These are phyloP conservation scores for Clarkia xantiana DNA, from an alignment of 345 rosid genomes.

Conservation along the genomic window DNA sequence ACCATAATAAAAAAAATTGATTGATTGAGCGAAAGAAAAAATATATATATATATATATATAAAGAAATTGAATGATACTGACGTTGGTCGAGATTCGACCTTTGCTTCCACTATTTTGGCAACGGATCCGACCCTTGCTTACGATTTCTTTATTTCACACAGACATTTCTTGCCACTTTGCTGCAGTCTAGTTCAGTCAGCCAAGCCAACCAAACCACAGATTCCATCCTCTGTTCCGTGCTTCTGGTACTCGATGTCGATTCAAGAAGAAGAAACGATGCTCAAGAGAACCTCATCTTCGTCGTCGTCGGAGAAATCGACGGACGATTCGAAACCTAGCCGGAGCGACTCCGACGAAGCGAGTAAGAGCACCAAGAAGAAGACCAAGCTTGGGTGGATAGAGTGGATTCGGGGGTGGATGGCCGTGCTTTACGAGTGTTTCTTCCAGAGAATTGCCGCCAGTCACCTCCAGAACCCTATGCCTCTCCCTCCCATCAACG, in stretches of 20 bases:
- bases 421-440: conserved; percentile 48
- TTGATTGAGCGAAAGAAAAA: too few relatives aligned
- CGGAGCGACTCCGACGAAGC: not conserved
- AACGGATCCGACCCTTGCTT: too few relatives aligned
- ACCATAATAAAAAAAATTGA: too few relatives aligned
- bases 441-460: conserved; percentile 76
- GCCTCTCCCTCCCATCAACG: conserved; percentile 63
- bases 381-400: conserved; percentile 74
- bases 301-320: conserved; percentile 1
- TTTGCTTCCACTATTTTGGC: too few relatives aligned
- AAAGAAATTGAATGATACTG: too few relatives aligned
- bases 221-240: too few relatives aligned
- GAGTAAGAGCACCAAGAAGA: conserved; percentile 15
- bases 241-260: too few relatives aligned
- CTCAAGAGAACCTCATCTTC: not conserved
- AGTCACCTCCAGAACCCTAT: conserved; percentile 71
- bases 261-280: not conserved
- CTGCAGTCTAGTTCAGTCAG: too few relatives aligned
- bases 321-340: conserved; percentile 1
- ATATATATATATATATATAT: too few relatives aligned
- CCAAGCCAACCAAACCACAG: not conserved
- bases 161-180: too few relatives aligned
- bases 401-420: conserved; percentile 93
- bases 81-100: too few relatives aligned
- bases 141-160: too few relatives aligned